Evolutionary conservation across 148 eudicot genomes (phyloP), one percentile per base, ranked within the genome.

Genomic region (Camellia japonica): DNA sequence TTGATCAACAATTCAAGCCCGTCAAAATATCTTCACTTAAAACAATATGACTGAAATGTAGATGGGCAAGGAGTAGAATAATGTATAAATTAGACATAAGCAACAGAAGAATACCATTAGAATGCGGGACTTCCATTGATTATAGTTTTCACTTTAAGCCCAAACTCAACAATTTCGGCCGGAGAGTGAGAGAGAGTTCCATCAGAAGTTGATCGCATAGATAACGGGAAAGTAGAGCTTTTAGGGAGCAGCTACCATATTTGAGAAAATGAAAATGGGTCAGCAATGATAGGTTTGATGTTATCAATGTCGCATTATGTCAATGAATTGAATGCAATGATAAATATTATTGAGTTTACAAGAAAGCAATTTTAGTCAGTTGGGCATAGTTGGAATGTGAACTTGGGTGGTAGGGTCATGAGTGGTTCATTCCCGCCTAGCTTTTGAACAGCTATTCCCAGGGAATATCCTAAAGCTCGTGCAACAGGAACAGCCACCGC

Each of bases 401-500:
- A 95, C 16, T 92, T 91, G 44, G 98, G 93, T n/a, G 98, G 99
- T 68, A 95, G 86, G 38, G 84, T 88, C 88, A 90, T 67, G 73
- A 92, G 86, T 5, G 87, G 91, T 77, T 86, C 98, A 58, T 91
- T 84, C 42, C 87, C 89, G 19, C 30, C 76, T 43, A 86, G 81
- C 84, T 87, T 95, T 80, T 82, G 92, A 64, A 78, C 82, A 60
- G 98, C 98, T 90, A 92, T 86, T 20, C 99, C 98, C 59, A 95
- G 84, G 43, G 98, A 84, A 61, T 92, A 93, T n/a, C 99, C 99
- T 60, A 95, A 83, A 41, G 98, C 97, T 74, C 87, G 84, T 18
- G 89, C 92, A 70, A 95, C 99, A 10, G 97, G 93, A 80, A 95
- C 82, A 2, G 99, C 88, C 69, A 95, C 99, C 0, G 99, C 97